phyloP scores from a whole-genome alignment of 1,284 basidiomycete species.

The Papiliotrema laurentii region DNA sequence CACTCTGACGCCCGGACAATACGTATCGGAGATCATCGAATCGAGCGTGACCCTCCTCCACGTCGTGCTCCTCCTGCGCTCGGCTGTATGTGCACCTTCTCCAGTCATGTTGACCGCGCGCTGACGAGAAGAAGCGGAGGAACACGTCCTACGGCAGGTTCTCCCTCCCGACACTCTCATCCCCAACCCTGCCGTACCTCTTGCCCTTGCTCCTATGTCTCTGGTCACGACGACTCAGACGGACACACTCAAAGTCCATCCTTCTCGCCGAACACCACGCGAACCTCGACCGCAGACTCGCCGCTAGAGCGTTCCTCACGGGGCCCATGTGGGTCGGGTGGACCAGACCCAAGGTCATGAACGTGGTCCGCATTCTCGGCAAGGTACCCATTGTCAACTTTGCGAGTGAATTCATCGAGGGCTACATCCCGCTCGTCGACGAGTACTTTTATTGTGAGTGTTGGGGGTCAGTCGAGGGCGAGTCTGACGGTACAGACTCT shows the following conservation, averaged over 20 bases:
- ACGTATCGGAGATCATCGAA: constrained; percentile 33
- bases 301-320: constrained; percentile 74
- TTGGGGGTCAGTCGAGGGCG: not conserved
- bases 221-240: constrained; percentile 27
- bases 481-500: constrained; percentile 2
- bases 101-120: not conserved
- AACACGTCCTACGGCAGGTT: constrained; percentile 12
- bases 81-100: constrained; percentile 16
- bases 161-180: constrained; percentile 38
- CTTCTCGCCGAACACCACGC: constrained; percentile 62
- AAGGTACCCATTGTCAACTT: constrained; percentile 68
- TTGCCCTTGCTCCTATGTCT: constrained; percentile 33
- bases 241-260: constrained; percentile 17
- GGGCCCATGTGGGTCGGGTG: constrained; percentile 84
- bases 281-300: constrained; percentile 69
- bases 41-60: constrained; percentile 52
- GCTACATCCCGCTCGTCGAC: constrained; percentile 90
- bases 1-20: constrained; percentile 23
- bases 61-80: constrained; percentile 52
- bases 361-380: constrained; percentile 57
- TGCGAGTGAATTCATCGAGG: constrained; percentile 69
- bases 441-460: constrained; percentile 90
- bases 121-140: not conserved
- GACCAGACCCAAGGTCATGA: constrained; percentile 73
- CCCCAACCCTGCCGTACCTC: constrained; percentile 32